A percentile compares a stretch with the other conserved stretches of the same genome.
These are phyloP conservation scores for Plasmodium sp. DNA, from an alignment of 169 alveolate genomes.

Conservation along the genomic window DNA sequence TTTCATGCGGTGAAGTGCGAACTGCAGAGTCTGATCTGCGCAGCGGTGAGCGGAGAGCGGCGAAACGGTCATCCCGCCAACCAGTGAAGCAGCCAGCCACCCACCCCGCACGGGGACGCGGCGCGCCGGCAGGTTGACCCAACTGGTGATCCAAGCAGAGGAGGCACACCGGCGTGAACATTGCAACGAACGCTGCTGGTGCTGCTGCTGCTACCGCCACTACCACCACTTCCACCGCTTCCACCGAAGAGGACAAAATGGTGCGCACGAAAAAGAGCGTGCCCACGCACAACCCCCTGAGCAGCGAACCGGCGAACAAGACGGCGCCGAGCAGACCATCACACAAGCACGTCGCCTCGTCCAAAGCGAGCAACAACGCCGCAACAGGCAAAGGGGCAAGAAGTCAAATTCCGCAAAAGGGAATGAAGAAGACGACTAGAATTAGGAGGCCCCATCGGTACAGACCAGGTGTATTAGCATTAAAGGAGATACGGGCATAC, in stretches of 20 bases:
- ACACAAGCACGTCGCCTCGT: not conserved
- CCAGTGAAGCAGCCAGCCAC: not conserved
- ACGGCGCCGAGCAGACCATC: slow-evolving; percentile 4
- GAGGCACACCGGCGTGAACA: slow-evolving; percentile 12
- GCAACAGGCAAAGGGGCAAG: not conserved
- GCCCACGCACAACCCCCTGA: slow-evolving; percentile 25
- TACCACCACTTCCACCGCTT: not conserved
- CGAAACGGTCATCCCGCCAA: not conserved
- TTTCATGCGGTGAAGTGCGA: not conserved
- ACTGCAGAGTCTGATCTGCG: not conserved
- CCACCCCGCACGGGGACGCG: not conserved
- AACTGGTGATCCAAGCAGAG: not conserved
- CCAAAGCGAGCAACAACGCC: not conserved
- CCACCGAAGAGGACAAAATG: not conserved
- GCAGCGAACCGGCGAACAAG: not conserved
- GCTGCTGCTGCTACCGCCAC: not conserved
- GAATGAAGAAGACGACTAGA: slow-evolving; percentile 5
- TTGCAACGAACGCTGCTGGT: not conserved
- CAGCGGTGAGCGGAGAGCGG: not conserved
- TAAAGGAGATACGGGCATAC: slow-evolving; percentile 94
- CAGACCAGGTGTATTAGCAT: slow-evolving; percentile 92
- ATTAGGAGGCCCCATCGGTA: slow-evolving; percentile 62
- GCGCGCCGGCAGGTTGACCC: not conserved
- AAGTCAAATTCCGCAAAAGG: slow-evolving; percentile 3
- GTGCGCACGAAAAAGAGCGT: slow-evolving; percentile 42